Conservation (phyloP, 2,329 filamentous ascomycete species). For the Colletotrichum destructivum region DNA sequence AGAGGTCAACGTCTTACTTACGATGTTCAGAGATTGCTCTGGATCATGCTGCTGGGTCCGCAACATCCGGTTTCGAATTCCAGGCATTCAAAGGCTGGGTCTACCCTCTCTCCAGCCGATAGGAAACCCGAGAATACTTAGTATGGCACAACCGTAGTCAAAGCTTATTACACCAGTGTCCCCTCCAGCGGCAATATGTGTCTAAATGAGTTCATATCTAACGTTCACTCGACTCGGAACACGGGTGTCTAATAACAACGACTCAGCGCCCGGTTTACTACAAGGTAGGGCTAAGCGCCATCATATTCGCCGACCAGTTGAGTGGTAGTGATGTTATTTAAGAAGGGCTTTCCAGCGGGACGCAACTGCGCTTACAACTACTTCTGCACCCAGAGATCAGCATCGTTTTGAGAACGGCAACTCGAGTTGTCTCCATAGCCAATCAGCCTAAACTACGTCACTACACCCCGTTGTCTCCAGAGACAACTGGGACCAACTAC, state of each 20-base stretch:
- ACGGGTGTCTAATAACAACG: not conserved
- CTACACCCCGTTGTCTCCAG: not conserved
- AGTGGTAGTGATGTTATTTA: not conserved
- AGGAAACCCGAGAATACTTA: too few relatives aligned
- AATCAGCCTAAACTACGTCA: not conserved
- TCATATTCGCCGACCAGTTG: not conserved
- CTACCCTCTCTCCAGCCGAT: not conserved
- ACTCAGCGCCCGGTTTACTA: not conserved
- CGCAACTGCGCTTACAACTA: slow-evolving; percentile 1
- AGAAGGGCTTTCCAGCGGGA: not conserved
- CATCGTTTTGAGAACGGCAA: not conserved
- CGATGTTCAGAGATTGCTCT: not conserved
- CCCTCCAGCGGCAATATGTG: not conserved
- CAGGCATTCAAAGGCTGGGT: not conserved
- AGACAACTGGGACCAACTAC: slow-evolving; percentile 6
- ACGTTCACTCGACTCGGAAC: not conserved
- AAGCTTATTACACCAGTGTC: not conserved
- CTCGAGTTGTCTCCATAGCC: not conserved
- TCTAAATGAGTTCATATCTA: too few relatives aligned
- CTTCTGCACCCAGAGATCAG: not conserved
- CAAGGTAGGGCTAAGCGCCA: not conserved
- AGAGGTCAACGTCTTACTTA: too few relatives aligned
- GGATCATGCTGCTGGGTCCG: not conserved
- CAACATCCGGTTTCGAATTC: not conserved
- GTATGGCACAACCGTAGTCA: not conserved